Conservation (phyloP, 176 grass and related monocot genomes). For the Leersia perrieri region DNA sequence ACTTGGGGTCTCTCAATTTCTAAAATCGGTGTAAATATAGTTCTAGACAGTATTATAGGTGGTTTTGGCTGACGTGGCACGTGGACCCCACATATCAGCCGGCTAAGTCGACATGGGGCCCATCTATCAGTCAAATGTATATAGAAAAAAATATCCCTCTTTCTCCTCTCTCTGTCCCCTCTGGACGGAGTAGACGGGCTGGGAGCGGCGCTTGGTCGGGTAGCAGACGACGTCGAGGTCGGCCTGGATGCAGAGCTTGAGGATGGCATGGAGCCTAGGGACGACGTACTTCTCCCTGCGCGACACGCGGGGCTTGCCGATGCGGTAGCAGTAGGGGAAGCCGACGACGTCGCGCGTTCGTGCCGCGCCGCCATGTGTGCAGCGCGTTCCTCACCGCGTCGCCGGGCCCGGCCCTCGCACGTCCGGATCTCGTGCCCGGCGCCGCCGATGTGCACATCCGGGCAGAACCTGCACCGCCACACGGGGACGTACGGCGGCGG, state of each 20-base stretch:
- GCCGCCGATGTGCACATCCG: constrained; percentile 54
- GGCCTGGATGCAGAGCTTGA: constrained; percentile 75
- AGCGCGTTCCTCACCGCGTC: too few species aligned
- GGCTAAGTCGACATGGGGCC: too few species aligned
- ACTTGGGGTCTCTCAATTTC: too few species aligned
- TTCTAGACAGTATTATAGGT: too few species aligned
- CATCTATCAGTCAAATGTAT: too few species aligned
- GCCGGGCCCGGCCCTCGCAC: constrained; percentile 58
- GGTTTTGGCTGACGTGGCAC: too few species aligned
- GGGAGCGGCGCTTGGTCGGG: constrained; percentile 55
- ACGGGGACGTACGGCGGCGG: constrained; percentile 28
- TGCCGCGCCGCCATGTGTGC: constrained; percentile 53
- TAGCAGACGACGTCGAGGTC: constrained; percentile 50
- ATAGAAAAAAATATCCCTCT: too few species aligned
- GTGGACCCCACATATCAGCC: too few species aligned
- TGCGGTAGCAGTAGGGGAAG: constrained; percentile 69
- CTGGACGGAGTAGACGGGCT: constrained; percentile 64
- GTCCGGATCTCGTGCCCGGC: constrained; percentile 58
- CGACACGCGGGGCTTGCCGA: constrained; percentile 63
- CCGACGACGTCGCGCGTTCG: constrained; percentile 48
- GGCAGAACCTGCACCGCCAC: constrained; percentile 55
- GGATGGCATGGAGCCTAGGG: constrained; percentile 45
- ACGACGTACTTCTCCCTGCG: constrained; percentile 63
- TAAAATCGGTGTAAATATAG: too few species aligned
- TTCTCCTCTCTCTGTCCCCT: too few species aligned